phyloP scores from a whole-genome alignment of 2,329 filamentous ascomycete genomes.

The Verticillium isaacii region DNA sequence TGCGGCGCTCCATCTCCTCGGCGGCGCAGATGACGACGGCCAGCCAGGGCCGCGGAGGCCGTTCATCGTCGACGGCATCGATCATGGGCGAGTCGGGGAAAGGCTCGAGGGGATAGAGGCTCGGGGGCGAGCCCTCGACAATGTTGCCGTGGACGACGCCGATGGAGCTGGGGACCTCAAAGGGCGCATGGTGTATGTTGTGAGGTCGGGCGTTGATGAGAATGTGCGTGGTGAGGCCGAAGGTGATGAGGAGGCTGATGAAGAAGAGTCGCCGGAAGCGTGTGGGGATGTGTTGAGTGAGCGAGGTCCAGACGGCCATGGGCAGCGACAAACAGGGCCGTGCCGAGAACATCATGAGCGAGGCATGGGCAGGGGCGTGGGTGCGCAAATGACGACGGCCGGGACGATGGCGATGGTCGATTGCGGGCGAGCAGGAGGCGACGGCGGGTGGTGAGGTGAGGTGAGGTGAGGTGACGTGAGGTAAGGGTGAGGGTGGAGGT shows the following conservation, averaged over 20 bases:
- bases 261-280: slow-evolving; percentile 5
- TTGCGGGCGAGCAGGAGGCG: background rate
- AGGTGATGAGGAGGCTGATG: slow-evolving; percentile 2
- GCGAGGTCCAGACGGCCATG: slow-evolving; percentile 1
- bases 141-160: slow-evolving; percentile 9
- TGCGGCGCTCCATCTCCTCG: slow-evolving; percentile 19
- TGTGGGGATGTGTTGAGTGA: slow-evolving; percentile 4
- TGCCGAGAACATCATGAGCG: background rate
- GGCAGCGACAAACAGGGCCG: background rate
- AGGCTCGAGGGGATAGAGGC: slow-evolving; percentile 14
- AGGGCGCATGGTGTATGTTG: slow-evolving; percentile 7
- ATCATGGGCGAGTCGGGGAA: slow-evolving; percentile 19
- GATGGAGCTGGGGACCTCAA: slow-evolving; percentile 6
- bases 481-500: background rate
- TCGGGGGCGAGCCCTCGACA: background rate
- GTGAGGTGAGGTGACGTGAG: background rate
- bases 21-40: slow-evolving; percentile 23
- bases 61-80: background rate
- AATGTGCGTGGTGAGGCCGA: slow-evolving; percentile 1
- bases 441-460: background rate
- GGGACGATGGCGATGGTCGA: background rate
- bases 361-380: background rate
- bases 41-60: slow-evolving; percentile 18
- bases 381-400: background rate
- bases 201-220: background rate